Conservation (phyloP, 306 rosid species). For the Lathyrus tuberosus region DNA sequence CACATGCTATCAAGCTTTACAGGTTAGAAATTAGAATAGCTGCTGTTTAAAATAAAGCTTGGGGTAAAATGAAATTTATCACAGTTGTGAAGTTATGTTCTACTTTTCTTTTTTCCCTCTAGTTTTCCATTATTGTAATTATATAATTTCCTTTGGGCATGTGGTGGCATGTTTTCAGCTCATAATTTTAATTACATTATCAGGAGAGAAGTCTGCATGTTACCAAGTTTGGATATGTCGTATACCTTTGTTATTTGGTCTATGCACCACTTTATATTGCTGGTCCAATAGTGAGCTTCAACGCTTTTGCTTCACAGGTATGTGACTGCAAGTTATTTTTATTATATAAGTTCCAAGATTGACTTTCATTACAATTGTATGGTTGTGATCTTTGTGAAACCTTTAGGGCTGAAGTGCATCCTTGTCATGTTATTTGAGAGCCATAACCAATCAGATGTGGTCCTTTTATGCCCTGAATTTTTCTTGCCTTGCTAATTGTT, state of each 20-base stretch:
- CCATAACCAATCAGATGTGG: constrained; percentile 11
- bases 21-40: constrained; percentile 77
- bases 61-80: constrained; percentile 26
- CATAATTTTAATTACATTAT: constrained; percentile 39
- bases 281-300: constrained; percentile 92
- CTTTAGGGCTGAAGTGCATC: constrained; percentile 21
- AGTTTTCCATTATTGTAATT: constrained; percentile 30
- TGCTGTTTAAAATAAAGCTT: constrained; percentile 38
- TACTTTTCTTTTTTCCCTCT: constrained; percentile 7
- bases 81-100: constrained; percentile 30
- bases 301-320: constrained; percentile 96
- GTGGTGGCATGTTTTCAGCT: constrained; percentile 22
- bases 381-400: constrained; percentile 32
- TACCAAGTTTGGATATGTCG: constrained; percentile 60
- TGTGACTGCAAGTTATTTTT: constrained; percentile 38
- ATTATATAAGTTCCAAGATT: constrained; percentile 26
- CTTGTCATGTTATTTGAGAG: constrained; percentile 18
- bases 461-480: constrained; percentile 8
- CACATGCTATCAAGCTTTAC: constrained; percentile 77
- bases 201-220: constrained; percentile 74
- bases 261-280: constrained; percentile 93
- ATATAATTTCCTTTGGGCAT: constrained; percentile 18
- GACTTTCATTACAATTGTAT: constrained; percentile 15
- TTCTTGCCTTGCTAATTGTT: constrained; percentile 18
- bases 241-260: constrained; percentile 80